Evolutionary conservation across 345 rosid species (phyloP), one percentile per base, ranked within the genome.

Genomic region (thale cress (Arabidopsis thaliana)): DNA sequence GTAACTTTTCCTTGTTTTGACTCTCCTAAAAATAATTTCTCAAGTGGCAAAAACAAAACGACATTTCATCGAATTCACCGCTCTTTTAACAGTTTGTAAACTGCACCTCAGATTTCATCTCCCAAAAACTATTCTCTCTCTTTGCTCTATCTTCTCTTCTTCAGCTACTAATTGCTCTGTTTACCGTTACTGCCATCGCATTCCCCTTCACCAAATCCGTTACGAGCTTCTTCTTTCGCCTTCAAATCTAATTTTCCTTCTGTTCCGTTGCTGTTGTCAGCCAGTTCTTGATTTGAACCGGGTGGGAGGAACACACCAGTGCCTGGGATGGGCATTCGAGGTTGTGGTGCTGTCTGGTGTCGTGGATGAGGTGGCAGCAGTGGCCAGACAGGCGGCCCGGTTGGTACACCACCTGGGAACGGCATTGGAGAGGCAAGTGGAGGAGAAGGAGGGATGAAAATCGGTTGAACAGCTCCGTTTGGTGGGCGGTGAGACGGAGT

Each of bases 251-350:
- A 3, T 41, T 76, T 76, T 6, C 69, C 70, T 63, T 76, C 75
- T 25, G 16, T 13, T 28, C 67, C 61, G 36, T 64, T 71, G 51
- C 59, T 46, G 51, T 23, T 33, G 34, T 50, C 36, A 0, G 69
- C 87, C 3, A 79, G 62, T 37, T 77, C 80, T 63, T 70, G 71
- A 4, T 34, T 42, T 38, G 80, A 70, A 57, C 80, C 80, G 0
- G 92, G 96, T 79, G 99, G 99, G 71, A 95, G 93, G 84, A 92
- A 95, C 52, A 92, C 99, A 56, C 99, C 98, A 0, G 99, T 95
- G 22, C 98, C 98, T n/a, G 96, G 91, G 55, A 80, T 73, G 41
- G 85, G 89, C 69, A 84, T 80, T 32, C 91, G 85, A 52, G 88
- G 86, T 53, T 90, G 70, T 63, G 86, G 83, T 48, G 93, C 55